Conservation (phyloP, 805 yeast species). For the Metschnikowia shivogae region DNA sequence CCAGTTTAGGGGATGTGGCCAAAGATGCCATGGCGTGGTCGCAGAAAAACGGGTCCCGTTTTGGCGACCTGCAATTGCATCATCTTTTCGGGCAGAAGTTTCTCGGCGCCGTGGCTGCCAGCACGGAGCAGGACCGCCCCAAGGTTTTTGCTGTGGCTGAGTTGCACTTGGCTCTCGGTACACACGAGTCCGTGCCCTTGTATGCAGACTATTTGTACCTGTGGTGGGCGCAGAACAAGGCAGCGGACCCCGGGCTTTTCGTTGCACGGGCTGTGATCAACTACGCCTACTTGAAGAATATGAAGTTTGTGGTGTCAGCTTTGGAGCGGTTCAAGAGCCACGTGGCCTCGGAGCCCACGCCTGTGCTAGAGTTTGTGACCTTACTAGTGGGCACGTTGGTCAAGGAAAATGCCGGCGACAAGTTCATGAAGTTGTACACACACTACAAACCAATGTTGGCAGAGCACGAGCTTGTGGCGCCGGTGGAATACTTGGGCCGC, state of each 20-base stretch:
- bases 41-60: constrained; percentile 36
- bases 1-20: constrained; percentile 58
- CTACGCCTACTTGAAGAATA: constrained; percentile 63
- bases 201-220: constrained; percentile 45
- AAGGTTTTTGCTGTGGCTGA: constrained; percentile 64
- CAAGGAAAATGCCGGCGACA: constrained; percentile 44
- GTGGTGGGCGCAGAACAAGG: constrained; percentile 26
- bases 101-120: constrained; percentile 29
- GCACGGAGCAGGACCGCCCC: constrained; percentile 23
- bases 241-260: constrained; percentile 29
- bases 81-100: constrained; percentile 69
- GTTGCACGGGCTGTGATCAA: constrained; percentile 65
- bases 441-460: constrained; percentile 43
- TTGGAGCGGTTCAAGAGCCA: constrained; percentile 21
- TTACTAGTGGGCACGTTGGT: constrained; percentile 57
- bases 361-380: constrained; percentile 65
- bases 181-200: constrained; percentile 43
- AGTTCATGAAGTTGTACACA: constrained; percentile 49
- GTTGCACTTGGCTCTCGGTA: constrained; percentile 65
- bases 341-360: constrained; percentile 13
- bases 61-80: constrained; percentile 76
- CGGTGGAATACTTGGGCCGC: constrained; percentile 56
- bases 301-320: constrained; percentile 50
- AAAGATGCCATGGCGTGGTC: constrained; percentile 70
- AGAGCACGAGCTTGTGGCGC: constrained; percentile 35